phyloP scores from a whole-genome alignment of 2,329 filamentous ascomycete species.

The Ilyonectria robusta region DNA sequence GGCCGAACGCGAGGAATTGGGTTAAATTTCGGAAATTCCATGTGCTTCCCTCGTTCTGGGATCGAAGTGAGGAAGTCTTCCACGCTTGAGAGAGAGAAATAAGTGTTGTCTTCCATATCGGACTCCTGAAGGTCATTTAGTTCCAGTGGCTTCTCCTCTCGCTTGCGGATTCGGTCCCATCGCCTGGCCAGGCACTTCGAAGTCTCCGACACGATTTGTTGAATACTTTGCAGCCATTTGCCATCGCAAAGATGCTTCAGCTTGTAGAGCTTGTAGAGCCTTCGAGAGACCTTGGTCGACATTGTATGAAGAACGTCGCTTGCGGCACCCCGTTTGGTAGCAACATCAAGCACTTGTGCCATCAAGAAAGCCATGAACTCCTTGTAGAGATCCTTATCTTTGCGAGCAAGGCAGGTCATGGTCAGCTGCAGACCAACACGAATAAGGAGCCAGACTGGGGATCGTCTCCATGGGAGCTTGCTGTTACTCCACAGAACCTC shows the following conservation, averaged over 20 bases:
- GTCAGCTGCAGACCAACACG: slow-evolving; percentile 64
- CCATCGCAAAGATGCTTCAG: neutral
- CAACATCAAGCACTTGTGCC: neutral
- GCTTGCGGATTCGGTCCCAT: slow-evolving; percentile 25
- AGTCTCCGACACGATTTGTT: slow-evolving; percentile 9
- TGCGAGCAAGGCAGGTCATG: slow-evolving; percentile 7
- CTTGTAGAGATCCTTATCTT: slow-evolving; percentile 23
- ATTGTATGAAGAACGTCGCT: slow-evolving; percentile 35
- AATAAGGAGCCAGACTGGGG: slow-evolving; percentile 68
- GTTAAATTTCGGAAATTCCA: neutral
- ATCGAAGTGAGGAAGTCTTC: slow-evolving; percentile 34
- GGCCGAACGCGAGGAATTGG: slow-evolving; percentile 23
- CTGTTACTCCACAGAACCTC: slow-evolving; percentile 61
- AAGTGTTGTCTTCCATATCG: slow-evolving; percentile 13
- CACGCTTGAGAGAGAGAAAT: slow-evolving; percentile 25
- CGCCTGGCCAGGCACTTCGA: slow-evolving; percentile 8
- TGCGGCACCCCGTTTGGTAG: neutral
- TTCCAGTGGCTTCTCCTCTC: slow-evolving; percentile 6
- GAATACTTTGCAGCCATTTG: slow-evolving; percentile 21
- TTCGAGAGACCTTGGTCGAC: slow-evolving; percentile 30
- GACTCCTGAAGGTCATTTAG: neutral
- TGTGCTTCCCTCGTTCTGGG: neutral
- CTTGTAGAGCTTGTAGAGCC: slow-evolving; percentile 12
- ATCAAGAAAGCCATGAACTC: slow-evolving; percentile 36
- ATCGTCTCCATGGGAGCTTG: slow-evolving; percentile 61